Base-by-base conservation (phyloP, 805 yeast genomes). In the Debaryomyces prosopidis region DNA sequence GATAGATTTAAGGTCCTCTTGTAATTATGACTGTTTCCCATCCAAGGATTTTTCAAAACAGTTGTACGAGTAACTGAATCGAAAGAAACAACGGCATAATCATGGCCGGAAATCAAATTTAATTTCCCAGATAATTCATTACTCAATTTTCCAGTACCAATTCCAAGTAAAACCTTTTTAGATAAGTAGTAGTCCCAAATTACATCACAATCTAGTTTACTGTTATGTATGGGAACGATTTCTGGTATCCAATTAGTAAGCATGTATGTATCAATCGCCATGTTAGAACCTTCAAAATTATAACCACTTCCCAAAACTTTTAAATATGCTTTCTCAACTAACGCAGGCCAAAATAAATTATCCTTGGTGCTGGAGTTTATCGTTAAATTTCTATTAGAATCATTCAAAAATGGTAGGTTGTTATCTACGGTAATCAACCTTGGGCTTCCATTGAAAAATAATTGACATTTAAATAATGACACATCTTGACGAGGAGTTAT, bases 231-330 rank as follows among this genome's bases (percentile, higher is more conserved):
- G 7, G 67, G 55, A 7, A 69, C 58, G 1, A 67, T 59, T 47
- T 87, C 90, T 0, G 96, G 96, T 5, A 85, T 59, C 84, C 87
- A 89, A 1, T 91, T 89, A 2, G 82, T 71, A 2, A 90, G 52
- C 35, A 81, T 63, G 53, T 68, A 87, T 0, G 87, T 76, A 55
- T 87, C 96, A 11, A 75, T 68, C 2, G 86, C 85, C 56, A 87
- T 80, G 58, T 89, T 88, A 0, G 96, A 88, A 0, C 97, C 97
- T 1, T 60, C 55, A 39, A 82, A 78, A n/a, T 69, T 68, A 53
- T 85, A 85, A 3, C 89, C 85, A 2, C 69, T 65, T 1, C 81
- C 80, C 63, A 74, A 62, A 0, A 85, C 59, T 53, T 80, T 79
- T 47, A 89, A 66, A 55, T 80, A 86, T 0, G 95, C 94, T 54